A percentile compares a stretch with the other conserved stretches of the same genome.
Conservation (phyloP, 805 yeast genomes). For the Ogataea nitratoaversa region DNA sequence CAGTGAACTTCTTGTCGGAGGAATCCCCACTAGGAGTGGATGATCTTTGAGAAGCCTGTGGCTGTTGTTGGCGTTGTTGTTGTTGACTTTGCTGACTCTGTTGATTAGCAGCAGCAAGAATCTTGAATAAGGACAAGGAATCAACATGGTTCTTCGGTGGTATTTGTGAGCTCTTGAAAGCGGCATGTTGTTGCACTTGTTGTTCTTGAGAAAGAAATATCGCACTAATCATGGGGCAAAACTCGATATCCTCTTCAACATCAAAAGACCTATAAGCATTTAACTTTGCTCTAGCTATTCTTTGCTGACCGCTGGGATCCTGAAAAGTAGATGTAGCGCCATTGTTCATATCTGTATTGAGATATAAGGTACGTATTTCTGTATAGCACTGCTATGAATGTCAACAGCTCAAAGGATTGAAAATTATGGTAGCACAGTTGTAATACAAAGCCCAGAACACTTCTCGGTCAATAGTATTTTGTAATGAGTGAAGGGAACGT, state of each 20-base stretch:
- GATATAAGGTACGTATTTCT: too few species aligned
- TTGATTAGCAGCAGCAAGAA: slow-evolving; percentile 18
- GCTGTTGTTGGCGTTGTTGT: slow-evolving; percentile 4
- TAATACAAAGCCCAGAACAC: too few species aligned
- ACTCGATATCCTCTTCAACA: slow-evolving; percentile 66
- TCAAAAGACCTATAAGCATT: slow-evolving; percentile 68
- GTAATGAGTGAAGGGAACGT: background rate
- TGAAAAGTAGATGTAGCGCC: slow-evolving; percentile 1
- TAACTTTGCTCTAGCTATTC: slow-evolving; percentile 43
- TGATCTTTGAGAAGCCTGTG: slow-evolving; percentile 1
- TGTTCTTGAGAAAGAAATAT: slow-evolving; percentile 4
- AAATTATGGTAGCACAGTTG: too few species aligned
- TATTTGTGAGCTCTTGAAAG: slow-evolving; percentile 3
- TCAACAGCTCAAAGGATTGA: too few species aligned
- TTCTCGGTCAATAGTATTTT: background rate
- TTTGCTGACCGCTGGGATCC: slow-evolving; percentile 11
- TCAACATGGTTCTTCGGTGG: slow-evolving; percentile 10
- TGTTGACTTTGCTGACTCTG: slow-evolving; percentile 3
- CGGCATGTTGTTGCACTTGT: background rate
- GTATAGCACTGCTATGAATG: too few species aligned
- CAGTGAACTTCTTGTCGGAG: background rate
- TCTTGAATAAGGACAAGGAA: slow-evolving; percentile 16
- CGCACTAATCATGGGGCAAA: slow-evolving; percentile 44
- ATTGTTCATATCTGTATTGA: slow-evolving; percentile 4
- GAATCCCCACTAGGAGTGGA: background rate